Conservation (phyloP, 441 rosid species). For the Gossypium davidsonii region DNA sequence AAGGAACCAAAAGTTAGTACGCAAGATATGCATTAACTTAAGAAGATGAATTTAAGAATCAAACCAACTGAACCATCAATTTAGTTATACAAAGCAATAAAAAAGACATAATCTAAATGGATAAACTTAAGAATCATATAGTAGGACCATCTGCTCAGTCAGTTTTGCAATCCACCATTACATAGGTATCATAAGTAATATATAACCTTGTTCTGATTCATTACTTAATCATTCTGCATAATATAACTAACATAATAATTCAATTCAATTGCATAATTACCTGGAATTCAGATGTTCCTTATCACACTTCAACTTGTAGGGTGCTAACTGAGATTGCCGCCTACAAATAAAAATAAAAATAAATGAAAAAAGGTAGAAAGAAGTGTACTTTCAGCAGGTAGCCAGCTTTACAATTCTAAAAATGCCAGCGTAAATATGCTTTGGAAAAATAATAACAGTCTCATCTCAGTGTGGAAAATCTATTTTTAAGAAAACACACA, state of each 20-base stretch:
- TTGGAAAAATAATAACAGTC: background rate
- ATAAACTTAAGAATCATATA: slow-evolving; percentile 4
- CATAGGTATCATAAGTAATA: background rate
- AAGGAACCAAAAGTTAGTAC: slow-evolving; percentile 2
- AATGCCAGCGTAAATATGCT: background rate
- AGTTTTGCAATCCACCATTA: background rate
- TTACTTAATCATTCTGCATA: background rate
- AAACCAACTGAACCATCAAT: slow-evolving; percentile 14
- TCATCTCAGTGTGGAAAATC: background rate
- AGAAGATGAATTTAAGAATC: slow-evolving; percentile 10
- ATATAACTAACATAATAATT: background rate
- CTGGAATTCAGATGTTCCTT: slow-evolving; percentile 78
- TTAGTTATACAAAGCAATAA: background rate
- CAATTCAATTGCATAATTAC: slow-evolving; percentile 25
- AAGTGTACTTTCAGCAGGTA: background rate
- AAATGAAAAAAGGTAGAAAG: slow-evolving; percentile 8
- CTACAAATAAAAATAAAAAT: slow-evolving; percentile 35
- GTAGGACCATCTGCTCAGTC: slow-evolving; percentile 16
- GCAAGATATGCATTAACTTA: slow-evolving; percentile 11
- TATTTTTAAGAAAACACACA: background rate
- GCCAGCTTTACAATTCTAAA: background rate
- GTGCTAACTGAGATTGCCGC: slow-evolving; percentile 57
- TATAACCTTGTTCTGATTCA: slow-evolving; percentile 8
- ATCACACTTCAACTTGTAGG: slow-evolving; percentile 94
- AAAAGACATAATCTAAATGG: slow-evolving; percentile 8